Conservation (phyloP, 192 early-diverging fungal species). For the Backusella macrospora region DNA sequence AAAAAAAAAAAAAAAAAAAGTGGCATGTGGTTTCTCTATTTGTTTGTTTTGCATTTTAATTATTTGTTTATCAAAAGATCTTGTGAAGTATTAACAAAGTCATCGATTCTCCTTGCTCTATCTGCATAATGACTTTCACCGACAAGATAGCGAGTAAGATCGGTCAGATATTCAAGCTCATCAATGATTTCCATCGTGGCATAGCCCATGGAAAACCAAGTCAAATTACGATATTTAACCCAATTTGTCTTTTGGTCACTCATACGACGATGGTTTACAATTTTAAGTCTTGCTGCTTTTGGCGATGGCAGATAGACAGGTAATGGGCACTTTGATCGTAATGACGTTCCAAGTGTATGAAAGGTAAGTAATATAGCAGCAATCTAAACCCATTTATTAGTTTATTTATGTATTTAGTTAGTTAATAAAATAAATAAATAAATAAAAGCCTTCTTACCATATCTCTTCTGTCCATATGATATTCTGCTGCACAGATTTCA, state of each 20-base stretch:
- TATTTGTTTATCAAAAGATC: not conserved
- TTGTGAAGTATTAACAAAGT: not conserved
- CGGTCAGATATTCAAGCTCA: constrained; percentile 41
- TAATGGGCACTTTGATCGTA: constrained; percentile 72
- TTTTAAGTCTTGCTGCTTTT: constrained; percentile 42
- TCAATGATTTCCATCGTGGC: constrained; percentile 45
- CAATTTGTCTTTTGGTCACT: not conserved
- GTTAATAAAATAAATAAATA: not conserved
- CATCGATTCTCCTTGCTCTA: constrained; percentile 28
- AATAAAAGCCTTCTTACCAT: constrained; percentile 42
- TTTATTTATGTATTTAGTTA: not conserved
- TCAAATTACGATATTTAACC: constrained; percentile 38
- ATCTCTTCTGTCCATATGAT: constrained; percentile 48
- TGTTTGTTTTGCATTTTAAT: not conserved
- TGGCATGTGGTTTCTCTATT: constrained; percentile 12
- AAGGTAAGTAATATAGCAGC: constrained; percentile 68
- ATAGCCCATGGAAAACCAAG: constrained; percentile 43
- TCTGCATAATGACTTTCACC: constrained; percentile 36
- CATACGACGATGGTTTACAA: constrained; percentile 34
- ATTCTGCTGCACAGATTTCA: constrained; percentile 39
- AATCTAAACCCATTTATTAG: constrained; percentile 37
- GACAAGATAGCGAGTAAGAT: constrained; percentile 37
- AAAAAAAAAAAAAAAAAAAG: not conserved
- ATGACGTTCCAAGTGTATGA: constrained; percentile 70
- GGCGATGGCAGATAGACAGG: constrained; percentile 71